phyloP scores from a whole-genome alignment of 2,329 filamentous ascomycete species.

The Chaetomium olivaceum region DNA sequence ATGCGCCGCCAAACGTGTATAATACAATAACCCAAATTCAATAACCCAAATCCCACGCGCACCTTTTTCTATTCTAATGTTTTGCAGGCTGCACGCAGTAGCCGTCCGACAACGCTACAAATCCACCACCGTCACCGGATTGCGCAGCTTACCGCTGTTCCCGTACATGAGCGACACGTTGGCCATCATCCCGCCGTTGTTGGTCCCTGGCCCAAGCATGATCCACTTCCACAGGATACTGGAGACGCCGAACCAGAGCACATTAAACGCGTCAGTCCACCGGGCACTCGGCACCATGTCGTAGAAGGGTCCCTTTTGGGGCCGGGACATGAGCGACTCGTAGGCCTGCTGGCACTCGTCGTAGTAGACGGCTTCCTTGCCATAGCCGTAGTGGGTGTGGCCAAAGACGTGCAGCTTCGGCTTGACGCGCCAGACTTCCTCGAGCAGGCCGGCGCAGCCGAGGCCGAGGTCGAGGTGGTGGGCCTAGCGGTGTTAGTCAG shows the following conservation, averaged over 20 bases:
- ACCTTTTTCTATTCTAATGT: background rate
- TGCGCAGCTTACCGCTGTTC: constrained; percentile 51
- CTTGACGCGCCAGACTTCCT: constrained; percentile 72
- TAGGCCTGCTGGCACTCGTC: constrained; percentile 72
- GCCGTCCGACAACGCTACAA: constrained; percentile 29
- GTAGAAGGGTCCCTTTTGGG: constrained; percentile 45
- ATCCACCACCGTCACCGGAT: constrained; percentile 42
- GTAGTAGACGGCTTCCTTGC: constrained; percentile 69
- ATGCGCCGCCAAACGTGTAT: background rate
- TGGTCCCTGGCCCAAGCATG: constrained; percentile 54
- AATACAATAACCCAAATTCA: background rate
- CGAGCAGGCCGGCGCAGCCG: constrained; percentile 69
- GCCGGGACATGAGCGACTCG: constrained; percentile 60
- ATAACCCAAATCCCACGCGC: background rate
- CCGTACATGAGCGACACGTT: constrained; percentile 60
- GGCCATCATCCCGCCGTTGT: constrained; percentile 54
- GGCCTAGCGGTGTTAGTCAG: constrained; percentile 43
- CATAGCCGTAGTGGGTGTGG: constrained; percentile 77
- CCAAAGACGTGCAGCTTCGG: constrained; percentile 81
- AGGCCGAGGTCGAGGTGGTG: constrained; percentile 67
- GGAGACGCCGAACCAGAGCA: constrained; percentile 49
- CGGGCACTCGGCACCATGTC: constrained; percentile 47
- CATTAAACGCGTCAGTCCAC: constrained; percentile 49
- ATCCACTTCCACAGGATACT: constrained; percentile 58
- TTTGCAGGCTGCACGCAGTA: background rate